phyloP scores from a whole-genome alignment of 2,329 filamentous ascomycete species.

The Phialophora chinensis region DNA sequence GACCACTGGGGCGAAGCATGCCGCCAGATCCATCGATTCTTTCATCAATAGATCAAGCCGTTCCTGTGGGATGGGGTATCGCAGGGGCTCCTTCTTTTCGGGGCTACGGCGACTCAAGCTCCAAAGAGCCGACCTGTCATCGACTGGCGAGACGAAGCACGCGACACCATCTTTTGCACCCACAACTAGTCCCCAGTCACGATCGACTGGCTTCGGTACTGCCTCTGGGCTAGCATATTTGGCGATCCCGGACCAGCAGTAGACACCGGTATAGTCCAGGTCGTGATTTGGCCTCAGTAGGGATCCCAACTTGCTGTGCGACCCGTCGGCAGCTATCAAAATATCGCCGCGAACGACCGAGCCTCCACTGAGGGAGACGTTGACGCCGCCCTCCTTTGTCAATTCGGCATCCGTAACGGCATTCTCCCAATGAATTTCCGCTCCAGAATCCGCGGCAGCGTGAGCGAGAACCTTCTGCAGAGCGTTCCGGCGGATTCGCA shows the following conservation, averaged over 20 bases:
- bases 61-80: slow-evolving; percentile 29
- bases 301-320: slow-evolving; percentile 51
- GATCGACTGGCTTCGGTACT: slow-evolving; percentile 44
- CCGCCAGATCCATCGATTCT: slow-evolving; percentile 43
- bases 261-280: slow-evolving; percentile 50
- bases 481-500: slow-evolving; percentile 35
- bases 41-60: slow-evolving; percentile 27
- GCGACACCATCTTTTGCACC: slow-evolving; percentile 47
- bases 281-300: slow-evolving; percentile 49
- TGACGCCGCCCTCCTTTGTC: slow-evolving; percentile 20
- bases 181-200: slow-evolving; percentile 52
- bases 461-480: slow-evolving; percentile 34
- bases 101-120: slow-evolving; percentile 45
- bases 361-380: slow-evolving; percentile 25
- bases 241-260: slow-evolving; percentile 49
- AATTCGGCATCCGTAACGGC: slow-evolving; percentile 24
- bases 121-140: slow-evolving; percentile 53
- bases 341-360: slow-evolving; percentile 44
- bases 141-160: slow-evolving; percentile 55
- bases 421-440: slow-evolving; percentile 32
- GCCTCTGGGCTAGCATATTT: slow-evolving; percentile 42
- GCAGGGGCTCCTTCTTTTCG: slow-evolving; percentile 25
- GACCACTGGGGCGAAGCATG: slow-evolving; percentile 50
- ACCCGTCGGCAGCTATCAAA: slow-evolving; percentile 55
- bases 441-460: slow-evolving; percentile 39